Base-by-base conservation (phyloP, 2,329 filamentous ascomycete genomes). In the Oidium heveae region DNA sequence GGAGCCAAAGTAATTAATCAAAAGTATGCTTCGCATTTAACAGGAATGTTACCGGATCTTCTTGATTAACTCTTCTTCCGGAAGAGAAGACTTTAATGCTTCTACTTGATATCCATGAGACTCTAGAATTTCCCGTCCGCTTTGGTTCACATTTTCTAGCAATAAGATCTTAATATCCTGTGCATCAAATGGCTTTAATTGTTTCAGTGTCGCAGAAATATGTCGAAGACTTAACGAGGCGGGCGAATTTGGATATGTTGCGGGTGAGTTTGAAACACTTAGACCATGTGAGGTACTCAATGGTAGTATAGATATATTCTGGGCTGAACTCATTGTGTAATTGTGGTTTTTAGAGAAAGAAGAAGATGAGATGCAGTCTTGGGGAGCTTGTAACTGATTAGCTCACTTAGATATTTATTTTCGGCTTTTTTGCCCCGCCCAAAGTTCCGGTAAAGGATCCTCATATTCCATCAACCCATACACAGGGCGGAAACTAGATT, bases 41-140 rank as follows among this genome's bases (percentile, higher is more conserved):
- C 60, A 20, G 47, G 54, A 43, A 64, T 67, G 77, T 65, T 65
- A 89, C 85, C 80, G 77, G 65, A 98, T 98, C 75, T 94, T 98
- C 71, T 94, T 82, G 66, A 98, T 94, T 63, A 98, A 77, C 70
- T 96, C 76, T 62, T 91, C 86, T 67, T 98, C 91, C 0, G 86
- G 82, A 55, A 98, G 71, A 36, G 88, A 94, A 59, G 79, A 81
- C 73, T 95, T 98, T 60, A 89, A 71, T 52, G 80, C 77, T 70
- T 98, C 91, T 36, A 98, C 91, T 69, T 98, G 91, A 68, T 98
- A 98, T 56, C 91, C 91, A 69, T 98, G 88, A 55, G 72, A 74
- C 56, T 71, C 77, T 56, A 98, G 73, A 56, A 95, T 88, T 50
- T 93, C 80, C 63, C 80, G 77, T 15, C 91, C 91, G 24, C 86